Evolutionary conservation across 2,329 filamentous ascomycete genomes (phyloP).

Genomic region (Monilinia polystroma): DNA sequence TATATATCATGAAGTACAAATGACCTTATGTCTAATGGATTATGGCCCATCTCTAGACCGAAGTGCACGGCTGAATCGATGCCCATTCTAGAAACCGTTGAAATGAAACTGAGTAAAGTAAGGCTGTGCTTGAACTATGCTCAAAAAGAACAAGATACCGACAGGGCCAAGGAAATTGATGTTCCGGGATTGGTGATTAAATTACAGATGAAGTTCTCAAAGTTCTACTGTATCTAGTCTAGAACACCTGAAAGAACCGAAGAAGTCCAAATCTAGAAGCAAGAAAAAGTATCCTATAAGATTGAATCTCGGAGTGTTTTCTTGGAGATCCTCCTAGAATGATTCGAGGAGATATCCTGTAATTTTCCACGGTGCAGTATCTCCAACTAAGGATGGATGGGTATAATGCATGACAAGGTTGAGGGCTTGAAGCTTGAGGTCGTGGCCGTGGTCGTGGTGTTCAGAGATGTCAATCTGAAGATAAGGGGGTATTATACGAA

Average conservation of each 20-base stretch:
- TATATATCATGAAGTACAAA: background rate
- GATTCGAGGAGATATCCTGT: too few relatives aligned
- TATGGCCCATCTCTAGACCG: background rate
- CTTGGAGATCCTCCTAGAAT: background rate
- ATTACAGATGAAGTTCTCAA: background rate
- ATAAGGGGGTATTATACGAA: too few relatives aligned
- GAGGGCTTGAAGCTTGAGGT: too few relatives aligned
- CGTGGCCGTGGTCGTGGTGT: too few relatives aligned
- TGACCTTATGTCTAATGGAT: background rate
- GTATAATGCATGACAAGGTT: too few relatives aligned
- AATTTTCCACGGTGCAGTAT: background rate
- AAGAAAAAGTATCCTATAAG: background rate
- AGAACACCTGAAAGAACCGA: slow-evolving; percentile 1
- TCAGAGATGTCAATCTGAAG: too few relatives aligned
- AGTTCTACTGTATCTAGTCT: slow-evolving; percentile 11
- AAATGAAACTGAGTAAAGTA: background rate
- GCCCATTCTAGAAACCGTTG: background rate
- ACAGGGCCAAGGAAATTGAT: slow-evolving; percentile 19
- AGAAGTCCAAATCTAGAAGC: slow-evolving; percentile 10
- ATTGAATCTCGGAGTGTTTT: too few relatives aligned
- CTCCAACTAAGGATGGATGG: too few relatives aligned
- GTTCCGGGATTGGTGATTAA: slow-evolving; percentile 7
- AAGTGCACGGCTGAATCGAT: background rate
- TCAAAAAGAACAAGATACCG: background rate
- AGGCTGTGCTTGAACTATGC: background rate